Evolutionary conservation across 2,329 filamentous ascomycete genomes (phyloP).

Genomic region (Penicillium expansum): DNA sequence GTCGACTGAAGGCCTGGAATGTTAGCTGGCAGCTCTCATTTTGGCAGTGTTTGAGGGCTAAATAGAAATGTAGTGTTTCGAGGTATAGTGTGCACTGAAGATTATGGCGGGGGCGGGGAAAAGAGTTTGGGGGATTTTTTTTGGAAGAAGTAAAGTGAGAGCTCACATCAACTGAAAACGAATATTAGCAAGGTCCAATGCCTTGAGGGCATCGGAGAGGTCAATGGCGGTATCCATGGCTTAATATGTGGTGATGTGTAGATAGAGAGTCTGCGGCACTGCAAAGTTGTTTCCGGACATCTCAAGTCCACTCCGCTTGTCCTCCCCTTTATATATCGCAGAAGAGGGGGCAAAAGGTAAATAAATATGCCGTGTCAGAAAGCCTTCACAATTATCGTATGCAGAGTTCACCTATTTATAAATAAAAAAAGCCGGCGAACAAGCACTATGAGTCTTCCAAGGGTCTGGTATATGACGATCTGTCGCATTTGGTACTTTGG

Average conservation of each 20-base stretch:
- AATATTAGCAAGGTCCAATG: conserved; percentile 86
- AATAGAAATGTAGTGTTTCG: not conserved
- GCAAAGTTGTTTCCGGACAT: conserved; percentile 13
- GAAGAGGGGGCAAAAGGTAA: not conserved
- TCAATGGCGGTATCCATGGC: conserved; percentile 88
- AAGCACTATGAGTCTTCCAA: not conserved
- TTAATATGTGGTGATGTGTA: conserved; percentile 9
- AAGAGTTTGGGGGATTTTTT: not conserved
- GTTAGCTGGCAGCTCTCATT: conserved; percentile 7
- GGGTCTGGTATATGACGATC: not conserved
- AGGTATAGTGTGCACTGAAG: not conserved
- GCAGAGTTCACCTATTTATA: not conserved
- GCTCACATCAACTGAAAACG: conserved; percentile 88
- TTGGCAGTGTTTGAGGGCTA: not conserved
- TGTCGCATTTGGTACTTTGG: not conserved
- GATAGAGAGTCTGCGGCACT: conserved; percentile 8
- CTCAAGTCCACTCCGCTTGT: not conserved
- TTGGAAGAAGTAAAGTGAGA: not conserved
- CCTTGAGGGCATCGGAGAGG: conserved; percentile 77
- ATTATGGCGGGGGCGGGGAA: conserved; percentile 15
- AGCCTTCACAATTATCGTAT: not conserved
- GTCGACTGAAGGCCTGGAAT: conserved; percentile 59
- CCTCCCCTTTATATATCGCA: not conserved
- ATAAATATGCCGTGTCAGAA: not conserved
- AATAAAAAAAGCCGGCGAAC: not conserved